Conservation (phyloP, 441 rosid genomes). For the Bocquillonia castaneifolia region DNA sequence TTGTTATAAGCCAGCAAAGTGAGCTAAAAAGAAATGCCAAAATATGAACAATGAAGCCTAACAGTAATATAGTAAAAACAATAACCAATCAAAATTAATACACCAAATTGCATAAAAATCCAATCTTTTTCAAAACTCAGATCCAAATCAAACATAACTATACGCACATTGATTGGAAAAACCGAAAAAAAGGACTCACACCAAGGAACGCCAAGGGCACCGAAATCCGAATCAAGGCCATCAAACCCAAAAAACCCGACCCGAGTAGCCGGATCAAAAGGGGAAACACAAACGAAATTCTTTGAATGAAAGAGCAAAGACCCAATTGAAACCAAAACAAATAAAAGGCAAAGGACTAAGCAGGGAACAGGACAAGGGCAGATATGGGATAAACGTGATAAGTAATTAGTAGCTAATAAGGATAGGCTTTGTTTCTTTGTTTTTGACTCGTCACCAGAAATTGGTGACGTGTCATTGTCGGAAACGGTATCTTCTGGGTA, state of each 20-base stretch:
- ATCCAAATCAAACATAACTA: neutral
- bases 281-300: conserved; percentile 67
- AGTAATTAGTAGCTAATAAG: conserved; percentile 49
- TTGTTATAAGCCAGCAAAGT: too few relatives aligned
- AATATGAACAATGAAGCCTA: too few relatives aligned
- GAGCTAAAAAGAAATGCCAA: too few relatives aligned
- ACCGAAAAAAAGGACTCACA: conserved; percentile 51
- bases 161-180: neutral
- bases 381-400: conserved; percentile 59
- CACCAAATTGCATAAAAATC: neutral
- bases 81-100: neutral
- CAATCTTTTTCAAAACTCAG: conserved; percentile 8
- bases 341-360: conserved; percentile 45
- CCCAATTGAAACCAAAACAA: conserved; percentile 21
- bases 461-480: conserved; percentile 33
- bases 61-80: neutral
- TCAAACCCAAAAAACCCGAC: conserved; percentile 67
- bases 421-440: conserved; percentile 62
- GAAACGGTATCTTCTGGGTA: conserved; percentile 37
- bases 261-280: conserved; percentile 61
- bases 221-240: conserved; percentile 84
- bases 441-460: conserved; percentile 66
- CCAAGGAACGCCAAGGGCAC: conserved; percentile 94
- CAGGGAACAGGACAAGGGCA: conserved; percentile 41
- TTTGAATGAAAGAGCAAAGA: conserved; percentile 54